phyloP scores from a whole-genome alignment of 345 rosid species.

The Cardiospermum halicacabum region DNA sequence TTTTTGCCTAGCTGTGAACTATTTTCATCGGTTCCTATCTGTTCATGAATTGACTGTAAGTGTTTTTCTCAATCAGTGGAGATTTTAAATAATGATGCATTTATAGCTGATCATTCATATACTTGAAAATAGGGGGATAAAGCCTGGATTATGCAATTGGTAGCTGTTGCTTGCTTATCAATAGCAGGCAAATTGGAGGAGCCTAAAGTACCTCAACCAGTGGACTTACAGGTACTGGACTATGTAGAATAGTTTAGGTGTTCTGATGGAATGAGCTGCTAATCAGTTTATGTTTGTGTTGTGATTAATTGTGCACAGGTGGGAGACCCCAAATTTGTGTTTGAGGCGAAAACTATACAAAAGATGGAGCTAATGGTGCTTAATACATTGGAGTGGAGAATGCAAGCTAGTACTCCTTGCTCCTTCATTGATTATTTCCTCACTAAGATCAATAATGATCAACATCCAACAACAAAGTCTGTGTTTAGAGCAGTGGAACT shows the following conservation, averaged over 20 bases:
- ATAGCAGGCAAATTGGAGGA: conserved; percentile 72
- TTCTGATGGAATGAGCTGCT: conserved; percentile 4
- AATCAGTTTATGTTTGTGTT: conserved; percentile 1
- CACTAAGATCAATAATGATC: conserved; percentile 35
- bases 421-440: conserved; percentile 51
- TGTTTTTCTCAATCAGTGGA: background rate
- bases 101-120: conserved; percentile 6
- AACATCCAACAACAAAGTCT: conserved; percentile 26
- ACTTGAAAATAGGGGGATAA: conserved; percentile 39
- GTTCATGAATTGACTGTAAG: conserved; percentile 65
- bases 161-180: conserved; percentile 68
- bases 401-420: conserved; percentile 47
- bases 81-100: background rate
- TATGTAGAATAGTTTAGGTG: background rate
- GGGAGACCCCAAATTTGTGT: conserved; percentile 41
- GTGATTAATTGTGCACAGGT: conserved; percentile 33
- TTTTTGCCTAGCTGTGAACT: conserved; percentile 54
- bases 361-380: conserved; percentile 75
- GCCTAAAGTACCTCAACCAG: conserved; percentile 39
- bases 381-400: conserved; percentile 60
- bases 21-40: conserved; percentile 71
- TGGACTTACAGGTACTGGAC: conserved; percentile 53
- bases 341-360: conserved; percentile 49
- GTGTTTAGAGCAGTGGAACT: conserved; percentile 41
- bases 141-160: conserved; percentile 55